These are phyloP conservation scores for Oxyria digyna DNA, from an alignment of 148 eudicot genomes.

Conservation along the genomic window DNA sequence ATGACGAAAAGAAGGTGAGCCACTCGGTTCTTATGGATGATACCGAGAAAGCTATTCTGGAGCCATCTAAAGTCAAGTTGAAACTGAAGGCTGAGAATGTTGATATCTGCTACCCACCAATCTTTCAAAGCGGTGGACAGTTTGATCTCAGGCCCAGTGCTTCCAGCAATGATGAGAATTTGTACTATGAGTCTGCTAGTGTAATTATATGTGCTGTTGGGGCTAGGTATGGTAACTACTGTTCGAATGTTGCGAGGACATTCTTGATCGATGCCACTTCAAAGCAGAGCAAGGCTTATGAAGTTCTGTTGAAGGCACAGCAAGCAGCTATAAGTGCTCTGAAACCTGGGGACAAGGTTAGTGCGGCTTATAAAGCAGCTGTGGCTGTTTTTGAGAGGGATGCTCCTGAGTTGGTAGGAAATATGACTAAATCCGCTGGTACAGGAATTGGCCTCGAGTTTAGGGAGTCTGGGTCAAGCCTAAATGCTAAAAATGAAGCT, in stretches of 20 bases:
- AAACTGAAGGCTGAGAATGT: constrained; percentile 77
- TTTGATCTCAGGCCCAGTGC: constrained; percentile 88
- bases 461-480: constrained; percentile 64
- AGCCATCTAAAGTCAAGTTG: constrained; percentile 51
- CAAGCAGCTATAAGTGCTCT: constrained; percentile 77
- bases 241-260: constrained; percentile 76
- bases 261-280: constrained; percentile 62
- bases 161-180: constrained; percentile 56
- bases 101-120: constrained; percentile 92
- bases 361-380: constrained; percentile 56
- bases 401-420: constrained; percentile 59
- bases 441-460: constrained; percentile 93
- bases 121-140: constrained; percentile 87
- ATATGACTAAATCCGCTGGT: constrained; percentile 80
- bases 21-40: constrained; percentile 82
- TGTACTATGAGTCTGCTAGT: constrained; percentile 76
- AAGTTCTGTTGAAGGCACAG: constrained; percentile 68
- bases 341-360: constrained; percentile 51
- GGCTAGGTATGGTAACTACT: constrained; percentile 72
- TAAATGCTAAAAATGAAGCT: constrained; percentile 63
- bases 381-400: constrained; percentile 58
- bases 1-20: constrained; percentile 75
- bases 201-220: constrained; percentile 81
- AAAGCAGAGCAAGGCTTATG: constrained; percentile 69
- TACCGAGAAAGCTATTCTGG: constrained; percentile 59